Evolutionary conservation across 192 early-diverging fungal species (phyloP), one percentile per base, ranked within the genome.

Genomic region (Coemansia sp.): DNA sequence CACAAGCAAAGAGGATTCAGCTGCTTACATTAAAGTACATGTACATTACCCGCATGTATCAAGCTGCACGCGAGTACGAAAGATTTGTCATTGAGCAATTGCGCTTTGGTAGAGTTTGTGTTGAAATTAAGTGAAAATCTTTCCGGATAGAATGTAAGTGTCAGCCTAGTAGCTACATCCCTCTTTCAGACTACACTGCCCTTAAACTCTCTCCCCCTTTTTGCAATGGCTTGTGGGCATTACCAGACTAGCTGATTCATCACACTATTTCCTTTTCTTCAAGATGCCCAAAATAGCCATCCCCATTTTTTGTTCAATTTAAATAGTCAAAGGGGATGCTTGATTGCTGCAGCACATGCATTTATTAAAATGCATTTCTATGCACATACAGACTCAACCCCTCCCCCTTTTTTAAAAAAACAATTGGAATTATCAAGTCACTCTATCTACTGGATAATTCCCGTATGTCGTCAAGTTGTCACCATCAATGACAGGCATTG

Each of bases 321-420:
- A 45, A 45, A 56, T 56, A 56, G 54, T 56, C 54, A 56, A 56
- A 30, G 42, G 54, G 8, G 20, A 28, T 42, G 28, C 28, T 35
- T 50, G 48, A 28, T 16, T 10, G 48, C 48, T 30, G 47, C 28
- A 35, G 40, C 39, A 26, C 54, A 56, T 56, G 54, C 54, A 56
- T 56, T 56, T 56, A 45, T 45, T 45, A 45, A 56, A 56, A 45
- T 50, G 33, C 33, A 35, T 35, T 10, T 18, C 14, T 33, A 15
- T 33, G 47, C 47, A 31, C 47, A 49, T 49, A 46, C 9, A 46
- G 44, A 46, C 18, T 46, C 18, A 23, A 23, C 33, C 33, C 33
- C 33, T 35, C 33, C 33, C 33, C 33, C 33, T 35, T 35, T 35
- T 7, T 1, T n/a, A n/a, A n/a, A n/a, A n/a, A n/a, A 35, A 35